phyloP scores from a whole-genome alignment of 257 asterid species.

The Scutellaria barbata region DNA sequence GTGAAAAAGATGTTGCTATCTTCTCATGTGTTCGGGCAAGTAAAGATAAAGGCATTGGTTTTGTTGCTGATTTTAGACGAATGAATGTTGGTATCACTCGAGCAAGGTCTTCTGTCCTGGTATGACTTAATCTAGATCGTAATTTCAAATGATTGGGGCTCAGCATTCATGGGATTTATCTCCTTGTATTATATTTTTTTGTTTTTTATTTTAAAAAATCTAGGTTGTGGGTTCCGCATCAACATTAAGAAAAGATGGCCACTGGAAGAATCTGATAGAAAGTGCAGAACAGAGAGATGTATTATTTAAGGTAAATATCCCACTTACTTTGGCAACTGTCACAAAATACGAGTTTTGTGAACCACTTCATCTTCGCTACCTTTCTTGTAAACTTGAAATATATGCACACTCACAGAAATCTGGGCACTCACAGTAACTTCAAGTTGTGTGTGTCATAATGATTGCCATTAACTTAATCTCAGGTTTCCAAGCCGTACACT shows the following conservation, averaged over 20 bases:
- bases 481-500: conserved; percentile 85
- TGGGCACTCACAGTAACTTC: no score
- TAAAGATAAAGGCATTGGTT: conserved; percentile 73
- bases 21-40: conserved; percentile 96
- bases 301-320: conserved; percentile 64
- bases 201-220: neutral
- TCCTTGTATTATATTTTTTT: neutral
- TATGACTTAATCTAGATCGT: conserved; percentile 35
- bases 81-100: conserved; percentile 99
- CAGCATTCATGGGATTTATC: conserved; percentile 3
- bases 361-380: neutral
- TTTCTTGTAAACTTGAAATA: neutral
- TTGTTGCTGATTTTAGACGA: conserved; percentile 88
- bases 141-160: neutral
- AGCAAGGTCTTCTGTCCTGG: conserved; percentile 96
- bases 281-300: conserved; percentile 78
- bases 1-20: conserved; percentile 96
- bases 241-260: conserved; percentile 74
- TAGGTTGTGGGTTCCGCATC: conserved; percentile 98
- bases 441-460: neutral
- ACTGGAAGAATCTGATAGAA: conserved; percentile 76
- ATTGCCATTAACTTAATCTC: conserved; percentile 27
- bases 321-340: neutral
- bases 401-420: no score
- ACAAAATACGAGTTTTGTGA: neutral